These are phyloP conservation scores for Blepharisma undulans DNA, from an alignment of 169 alveolate species.

Conservation along the genomic window DNA sequence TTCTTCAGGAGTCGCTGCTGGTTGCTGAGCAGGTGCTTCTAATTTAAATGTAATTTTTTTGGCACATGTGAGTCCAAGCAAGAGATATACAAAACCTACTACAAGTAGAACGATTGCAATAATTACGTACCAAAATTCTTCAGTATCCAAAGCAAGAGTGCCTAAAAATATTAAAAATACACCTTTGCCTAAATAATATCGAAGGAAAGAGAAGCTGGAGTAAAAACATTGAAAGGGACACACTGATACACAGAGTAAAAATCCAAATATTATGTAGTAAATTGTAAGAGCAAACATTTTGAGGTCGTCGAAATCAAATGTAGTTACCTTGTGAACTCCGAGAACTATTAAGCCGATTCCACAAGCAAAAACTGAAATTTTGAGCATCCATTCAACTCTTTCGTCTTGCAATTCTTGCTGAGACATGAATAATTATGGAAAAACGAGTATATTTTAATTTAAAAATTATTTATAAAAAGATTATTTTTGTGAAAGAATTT, in stretches of 20 bases:
- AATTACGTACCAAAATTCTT: background rate
- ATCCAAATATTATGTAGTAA: conserved; percentile 15
- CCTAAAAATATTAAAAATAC: conserved; percentile 10
- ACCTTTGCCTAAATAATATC: background rate
- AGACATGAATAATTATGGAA: background rate
- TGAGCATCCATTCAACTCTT: background rate
- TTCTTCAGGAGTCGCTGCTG: background rate
- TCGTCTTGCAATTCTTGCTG: background rate
- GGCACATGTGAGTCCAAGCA: background rate
- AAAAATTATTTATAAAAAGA: no score
- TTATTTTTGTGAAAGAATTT: no score
- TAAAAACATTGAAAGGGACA: background rate
- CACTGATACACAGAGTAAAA: background rate
- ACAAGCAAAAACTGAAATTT: background rate
- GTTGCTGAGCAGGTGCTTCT: background rate
- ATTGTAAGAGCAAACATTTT: background rate
- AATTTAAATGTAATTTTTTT: background rate
- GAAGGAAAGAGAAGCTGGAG: background rate
- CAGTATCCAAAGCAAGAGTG: background rate
- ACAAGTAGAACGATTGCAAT: background rate
- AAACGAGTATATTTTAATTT: background rate
- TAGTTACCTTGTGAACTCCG: background rate
- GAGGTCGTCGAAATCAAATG: background rate
- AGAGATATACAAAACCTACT: background rate
- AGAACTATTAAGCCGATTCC: conserved; percentile 13